These are phyloP conservation scores for Iberis pinnata DNA, from an alignment of 345 rosid genomes.

Conservation along the genomic window DNA sequence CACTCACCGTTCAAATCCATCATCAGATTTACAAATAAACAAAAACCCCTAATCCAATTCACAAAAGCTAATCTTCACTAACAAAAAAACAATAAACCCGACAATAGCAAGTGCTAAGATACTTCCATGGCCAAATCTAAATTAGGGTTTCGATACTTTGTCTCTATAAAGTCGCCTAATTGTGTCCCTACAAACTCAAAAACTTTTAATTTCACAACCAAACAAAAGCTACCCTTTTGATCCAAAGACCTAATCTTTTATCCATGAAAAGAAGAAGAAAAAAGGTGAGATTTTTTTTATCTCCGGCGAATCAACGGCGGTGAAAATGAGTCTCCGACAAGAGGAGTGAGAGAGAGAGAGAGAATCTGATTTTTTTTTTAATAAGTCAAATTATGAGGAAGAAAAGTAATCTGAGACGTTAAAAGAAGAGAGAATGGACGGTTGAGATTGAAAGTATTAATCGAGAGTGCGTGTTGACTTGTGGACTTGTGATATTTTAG, in stretches of 20 bases:
- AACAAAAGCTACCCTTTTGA: conserved; percentile 8
- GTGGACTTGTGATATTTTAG: conserved; percentile 18
- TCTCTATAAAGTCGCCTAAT: conserved; percentile 22
- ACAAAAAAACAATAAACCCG: not conserved
- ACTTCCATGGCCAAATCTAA: conserved; percentile 35
- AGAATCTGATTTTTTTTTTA: no score
- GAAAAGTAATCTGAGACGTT: conserved; percentile 20
- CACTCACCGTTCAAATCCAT: conserved; percentile 55
- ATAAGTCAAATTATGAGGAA: conserved; percentile 22
- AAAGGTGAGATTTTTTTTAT: not conserved
- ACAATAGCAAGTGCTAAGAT: conserved; percentile 28
- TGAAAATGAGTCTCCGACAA: conserved; percentile 17
- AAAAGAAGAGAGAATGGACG: conserved; percentile 16
- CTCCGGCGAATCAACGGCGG: conserved; percentile 13
- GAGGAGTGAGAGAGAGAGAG: conserved; percentile 1
- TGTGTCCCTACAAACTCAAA: conserved; percentile 7
- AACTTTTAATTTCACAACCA: conserved; percentile 4
- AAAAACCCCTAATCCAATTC: conserved; percentile 6
- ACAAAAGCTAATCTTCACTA: conserved; percentile 1
- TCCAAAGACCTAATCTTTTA: conserved; percentile 9
- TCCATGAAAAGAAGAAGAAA: not conserved
- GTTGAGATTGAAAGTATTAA: conserved; percentile 15
- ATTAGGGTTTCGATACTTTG: conserved; percentile 15
- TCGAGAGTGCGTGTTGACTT: not conserved
- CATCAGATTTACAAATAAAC: conserved; percentile 30